Conservation (phyloP, 176 grass and related monocot species). For the Rhynchospora breviuscula region DNA sequence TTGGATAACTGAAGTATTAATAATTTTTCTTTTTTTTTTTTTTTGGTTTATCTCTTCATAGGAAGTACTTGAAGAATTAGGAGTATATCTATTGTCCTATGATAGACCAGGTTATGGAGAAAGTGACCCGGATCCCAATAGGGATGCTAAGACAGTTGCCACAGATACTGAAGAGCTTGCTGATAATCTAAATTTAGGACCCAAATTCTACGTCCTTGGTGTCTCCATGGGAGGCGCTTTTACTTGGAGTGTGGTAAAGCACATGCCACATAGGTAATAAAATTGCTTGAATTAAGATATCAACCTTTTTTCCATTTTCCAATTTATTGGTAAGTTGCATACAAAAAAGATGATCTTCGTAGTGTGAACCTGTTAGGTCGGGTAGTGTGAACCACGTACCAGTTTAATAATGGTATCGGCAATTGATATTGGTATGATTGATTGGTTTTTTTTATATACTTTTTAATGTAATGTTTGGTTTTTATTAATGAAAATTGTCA, state of each 20-base stretch:
- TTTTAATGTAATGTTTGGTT: no score
- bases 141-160: constrained; percentile 42
- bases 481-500: no score
- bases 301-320: background rate
- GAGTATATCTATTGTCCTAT: constrained; percentile 57
- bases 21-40: background rate
- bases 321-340: background rate
- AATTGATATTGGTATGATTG: no score
- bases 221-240: constrained; percentile 67
- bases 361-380: no score
- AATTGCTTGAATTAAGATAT: background rate
- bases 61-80: constrained; percentile 53
- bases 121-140: constrained; percentile 54
- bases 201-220: constrained; percentile 55
- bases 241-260: constrained; percentile 69
- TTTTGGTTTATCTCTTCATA: constrained; percentile 18
- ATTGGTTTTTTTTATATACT: no score
- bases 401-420: no score
- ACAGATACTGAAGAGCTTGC: constrained; percentile 66
- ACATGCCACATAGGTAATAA: constrained; percentile 59
- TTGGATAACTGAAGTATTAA: background rate
- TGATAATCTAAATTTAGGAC: constrained; percentile 51
- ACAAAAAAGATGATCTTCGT: background rate
- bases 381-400: no score
- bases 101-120: constrained; percentile 75